A percentile compares a stretch with the other conserved stretches of the same genome.
Conservation (phyloP, 331 rosid genomes). For the Malus hybrid region DNA sequence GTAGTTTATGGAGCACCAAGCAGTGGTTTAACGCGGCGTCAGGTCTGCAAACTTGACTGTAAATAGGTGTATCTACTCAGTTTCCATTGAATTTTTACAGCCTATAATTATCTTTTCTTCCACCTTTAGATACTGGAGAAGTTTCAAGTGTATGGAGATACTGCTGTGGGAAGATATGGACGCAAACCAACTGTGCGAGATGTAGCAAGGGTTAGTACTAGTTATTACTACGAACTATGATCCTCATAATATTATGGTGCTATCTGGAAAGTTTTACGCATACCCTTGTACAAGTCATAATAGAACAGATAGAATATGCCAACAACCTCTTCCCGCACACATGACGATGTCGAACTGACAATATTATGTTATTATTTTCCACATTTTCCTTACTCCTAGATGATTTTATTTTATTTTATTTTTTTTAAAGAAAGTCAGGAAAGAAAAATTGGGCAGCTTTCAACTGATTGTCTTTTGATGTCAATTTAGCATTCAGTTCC, state of each 20-base stretch:
- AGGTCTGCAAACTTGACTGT: constrained; percentile 52
- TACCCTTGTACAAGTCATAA: not conserved
- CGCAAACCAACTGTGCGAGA: constrained; percentile 67
- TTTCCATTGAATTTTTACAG: not conserved
- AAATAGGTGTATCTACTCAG: constrained; percentile 10
- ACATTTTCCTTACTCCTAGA: not conserved
- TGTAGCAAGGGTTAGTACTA: constrained; percentile 57
- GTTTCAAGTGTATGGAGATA: constrained; percentile 76
- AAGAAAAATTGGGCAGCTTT: not conserved
- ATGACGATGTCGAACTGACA: not conserved
- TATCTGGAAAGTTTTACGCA: not conserved
- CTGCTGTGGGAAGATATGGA: constrained; percentile 75
- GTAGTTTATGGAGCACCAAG: constrained; percentile 71
- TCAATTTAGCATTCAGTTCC: not conserved
- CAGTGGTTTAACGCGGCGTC: constrained; percentile 74
- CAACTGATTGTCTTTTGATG: not conserved
- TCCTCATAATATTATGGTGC: not conserved
- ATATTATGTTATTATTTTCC: not conserved
- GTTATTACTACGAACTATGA: constrained; percentile 22
- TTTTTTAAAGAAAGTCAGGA: not conserved
- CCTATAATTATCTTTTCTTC: not conserved
- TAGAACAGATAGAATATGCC: not conserved
- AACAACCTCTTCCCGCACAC: not conserved
- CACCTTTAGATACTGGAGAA: constrained; percentile 56
- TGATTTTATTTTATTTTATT: not conserved